These are phyloP conservation scores for Cercis canadensis DNA, from an alignment of 306 rosid genomes.

Conservation along the genomic window DNA sequence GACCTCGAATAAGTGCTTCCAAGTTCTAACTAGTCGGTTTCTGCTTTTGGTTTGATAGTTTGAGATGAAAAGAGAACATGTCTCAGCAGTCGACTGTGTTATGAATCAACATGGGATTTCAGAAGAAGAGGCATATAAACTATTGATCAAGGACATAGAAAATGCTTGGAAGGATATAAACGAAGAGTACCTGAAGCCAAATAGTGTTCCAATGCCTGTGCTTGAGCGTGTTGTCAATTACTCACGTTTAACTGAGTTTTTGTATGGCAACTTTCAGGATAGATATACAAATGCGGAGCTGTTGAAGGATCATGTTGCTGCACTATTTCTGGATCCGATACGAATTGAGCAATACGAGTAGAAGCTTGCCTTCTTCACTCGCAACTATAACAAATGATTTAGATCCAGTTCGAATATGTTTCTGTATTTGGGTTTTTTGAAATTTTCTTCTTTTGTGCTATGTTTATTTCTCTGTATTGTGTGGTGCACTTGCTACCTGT, in stretches of 20 bases:
- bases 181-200: conserved; percentile 25
- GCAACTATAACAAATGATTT: too few species aligned
- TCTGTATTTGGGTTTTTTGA: too few species aligned
- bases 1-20: too few species aligned
- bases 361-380: too few species aligned
- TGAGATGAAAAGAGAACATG: conserved; percentile 44
- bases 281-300: conserved; percentile 31
- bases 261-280: conserved; percentile 37
- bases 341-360: background rate
- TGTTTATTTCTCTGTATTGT: too few species aligned
- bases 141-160: background rate
- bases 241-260: conserved; percentile 9
- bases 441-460: too few species aligned
- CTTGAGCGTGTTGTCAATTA: conserved; percentile 31
- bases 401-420: too few species aligned
- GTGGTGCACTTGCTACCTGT: too few species aligned
- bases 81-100: conserved; percentile 39
- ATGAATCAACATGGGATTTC: conserved; percentile 26
- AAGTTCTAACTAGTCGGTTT: too few species aligned
- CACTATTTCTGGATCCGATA: background rate
- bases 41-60: conserved; percentile 3
- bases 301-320: conserved; percentile 15
- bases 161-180: conserved; percentile 47
- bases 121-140: conserved; percentile 3
- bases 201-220: conserved; percentile 30